These are phyloP conservation scores for Colletotrichum sp. DNA, from an alignment of 2,329 filamentous ascomycete genomes.

Conservation along the genomic window DNA sequence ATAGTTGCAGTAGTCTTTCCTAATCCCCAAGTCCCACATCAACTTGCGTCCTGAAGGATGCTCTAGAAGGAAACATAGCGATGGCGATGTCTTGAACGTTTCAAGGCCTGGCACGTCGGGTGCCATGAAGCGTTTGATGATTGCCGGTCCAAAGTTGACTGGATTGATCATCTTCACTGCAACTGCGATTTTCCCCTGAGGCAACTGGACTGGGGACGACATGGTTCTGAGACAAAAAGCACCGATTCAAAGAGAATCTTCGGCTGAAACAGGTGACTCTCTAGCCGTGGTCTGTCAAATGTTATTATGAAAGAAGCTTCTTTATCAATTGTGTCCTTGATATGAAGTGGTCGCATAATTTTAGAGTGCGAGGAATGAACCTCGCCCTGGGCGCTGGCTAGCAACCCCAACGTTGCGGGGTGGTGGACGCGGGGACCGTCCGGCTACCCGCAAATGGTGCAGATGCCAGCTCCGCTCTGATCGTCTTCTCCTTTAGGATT, in stretches of 20 bases:
- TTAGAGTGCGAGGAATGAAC: not conserved
- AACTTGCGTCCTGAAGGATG: conserved; percentile 31
- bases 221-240: not conserved
- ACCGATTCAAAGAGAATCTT: not conserved
- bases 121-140: conserved; percentile 42
- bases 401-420: not conserved
- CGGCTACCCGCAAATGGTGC: not conserved
- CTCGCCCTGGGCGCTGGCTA: not conserved
- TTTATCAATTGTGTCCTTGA: not conserved
- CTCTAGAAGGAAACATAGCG: conserved; percentile 33
- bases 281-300: not conserved
- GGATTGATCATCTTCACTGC: conserved; percentile 40
- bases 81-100: conserved; percentile 32
- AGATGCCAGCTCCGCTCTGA: not conserved
- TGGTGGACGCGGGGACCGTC: not conserved
- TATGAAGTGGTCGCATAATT: not conserved
- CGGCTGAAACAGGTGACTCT: not conserved
- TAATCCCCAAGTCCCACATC: conserved; percentile 33
- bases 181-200: conserved; percentile 23
- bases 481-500: not conserved
- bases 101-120: conserved; percentile 39
- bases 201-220: conserved; percentile 6
- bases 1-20: conserved; percentile 32
- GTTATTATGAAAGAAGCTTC: not conserved
- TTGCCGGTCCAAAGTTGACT: conserved; percentile 42